Base-by-base conservation (phyloP, 2,329 filamentous ascomycete genomes). In the Botrytis byssoidea region DNA sequence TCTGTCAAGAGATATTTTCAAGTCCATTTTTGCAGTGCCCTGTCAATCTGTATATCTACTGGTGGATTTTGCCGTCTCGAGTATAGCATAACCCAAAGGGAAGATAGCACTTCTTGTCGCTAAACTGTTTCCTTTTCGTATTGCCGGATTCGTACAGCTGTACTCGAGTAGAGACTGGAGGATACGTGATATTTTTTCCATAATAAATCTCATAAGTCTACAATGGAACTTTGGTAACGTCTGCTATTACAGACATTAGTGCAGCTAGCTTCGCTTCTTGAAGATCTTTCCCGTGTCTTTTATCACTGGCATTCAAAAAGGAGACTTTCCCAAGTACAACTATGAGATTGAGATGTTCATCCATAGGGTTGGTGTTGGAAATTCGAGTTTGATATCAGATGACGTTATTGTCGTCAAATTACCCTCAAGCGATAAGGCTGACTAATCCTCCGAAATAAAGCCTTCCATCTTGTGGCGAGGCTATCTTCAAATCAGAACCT, bases 391-490 rank as follows among this genome's bases (percentile, higher is more conserved):
- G n/a, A 18, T 57, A 29, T 29, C n/a, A 29, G n/a, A 57, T 57
- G 51, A 29, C 51, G 51, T 57, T 57, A 29, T 57, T 57, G 25
- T 57, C 51, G 51, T 61, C 59, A 35, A 40, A 40, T 4, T 63
- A 63, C 22, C 10, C 35, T 22, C 35, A 42, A 57, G 48, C 66
- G 48, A 68, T 32, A 44, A 68, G 37, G 48, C 66, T 68, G 48
- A 68, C 66, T 68, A 68, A 68, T 68, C 66, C 40, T 1, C 48
- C 14, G 4, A 32, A 37, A 42, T n/a, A 42, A 61, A 37, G 64
- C 44, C 44, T 48, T 20, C 22, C 12, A 66, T 35, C 2, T 8
- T 55, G 66, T 68, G 66, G 66, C 48, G 37, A 68, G n/a, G 65
- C 46, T 40, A 57, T n/a, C 48, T 51, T 2, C 18, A 57, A 18